These are phyloP conservation scores for Tephrocybe sp. DNA, from an alignment of 768 basidiomycete genomes.

Conservation along the genomic window DNA sequence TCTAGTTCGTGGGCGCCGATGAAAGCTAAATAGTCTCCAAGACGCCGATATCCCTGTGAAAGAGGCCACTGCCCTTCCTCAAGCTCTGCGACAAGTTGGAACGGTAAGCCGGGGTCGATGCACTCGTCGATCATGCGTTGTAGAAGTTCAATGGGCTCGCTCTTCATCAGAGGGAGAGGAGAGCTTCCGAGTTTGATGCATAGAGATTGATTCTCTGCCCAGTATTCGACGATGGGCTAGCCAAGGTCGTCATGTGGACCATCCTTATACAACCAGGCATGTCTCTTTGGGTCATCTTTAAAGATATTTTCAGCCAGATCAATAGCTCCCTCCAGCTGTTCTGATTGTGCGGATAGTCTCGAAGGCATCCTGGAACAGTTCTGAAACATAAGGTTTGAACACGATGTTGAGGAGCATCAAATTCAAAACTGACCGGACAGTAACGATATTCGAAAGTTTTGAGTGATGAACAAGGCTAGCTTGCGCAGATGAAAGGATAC, in stretches of 20 bases:
- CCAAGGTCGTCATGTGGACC: neutral
- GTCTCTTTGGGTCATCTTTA: neutral
- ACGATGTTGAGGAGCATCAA: no score
- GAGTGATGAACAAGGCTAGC: no score
- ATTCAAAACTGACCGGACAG: no score
- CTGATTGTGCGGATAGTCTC: neutral
- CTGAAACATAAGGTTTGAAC: no score
- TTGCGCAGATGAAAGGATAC: neutral
- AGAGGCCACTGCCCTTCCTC: neutral
- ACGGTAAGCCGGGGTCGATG: constrained; percentile 1
- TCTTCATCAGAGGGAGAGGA: neutral
- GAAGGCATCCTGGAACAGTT: neutral
- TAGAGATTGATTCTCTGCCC: neutral
- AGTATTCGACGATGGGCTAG: neutral
- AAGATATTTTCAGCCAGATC: neutral
- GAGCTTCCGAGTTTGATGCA: constrained; percentile 4
- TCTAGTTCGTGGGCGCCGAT: neutral
- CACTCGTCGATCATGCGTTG: constrained; percentile 1
- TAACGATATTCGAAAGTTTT: neutral
- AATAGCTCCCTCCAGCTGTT: neutral
- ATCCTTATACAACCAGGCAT: constrained; percentile 5
- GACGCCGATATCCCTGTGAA: constrained; percentile 4
- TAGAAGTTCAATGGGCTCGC: constrained; percentile 1
- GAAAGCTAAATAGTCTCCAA: constrained; percentile 6
- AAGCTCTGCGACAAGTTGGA: constrained; percentile 4